Percentiles rank a stretch among this genome's conserved stretches.
These are phyloP conservation scores for Lepraria neglecta DNA, from an alignment of 495 filamentous ascomycete species.

Conservation along the genomic window DNA sequence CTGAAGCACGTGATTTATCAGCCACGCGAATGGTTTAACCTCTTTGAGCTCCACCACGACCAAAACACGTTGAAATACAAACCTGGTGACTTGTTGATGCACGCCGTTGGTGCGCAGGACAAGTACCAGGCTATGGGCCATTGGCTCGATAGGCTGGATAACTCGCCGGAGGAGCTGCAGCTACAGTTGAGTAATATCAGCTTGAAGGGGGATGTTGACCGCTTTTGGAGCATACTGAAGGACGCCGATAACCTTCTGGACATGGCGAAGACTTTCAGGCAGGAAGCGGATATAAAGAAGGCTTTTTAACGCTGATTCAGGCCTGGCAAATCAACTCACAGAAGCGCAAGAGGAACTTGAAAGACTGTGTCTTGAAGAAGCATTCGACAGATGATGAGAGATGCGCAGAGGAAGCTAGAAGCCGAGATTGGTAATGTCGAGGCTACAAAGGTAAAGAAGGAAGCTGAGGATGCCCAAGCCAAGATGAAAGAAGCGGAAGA, in stretches of 20 bases:
- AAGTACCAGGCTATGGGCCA: conserved; percentile 8
- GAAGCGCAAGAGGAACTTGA: no score
- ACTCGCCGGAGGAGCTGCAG: conserved; percentile 11
- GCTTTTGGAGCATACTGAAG: background rate
- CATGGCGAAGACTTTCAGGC: background rate
- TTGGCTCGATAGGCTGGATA: conserved; percentile 15
- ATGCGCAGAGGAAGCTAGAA: conserved; percentile 10
- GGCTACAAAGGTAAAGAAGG: conserved; percentile 13
- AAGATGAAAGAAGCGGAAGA: background rate
- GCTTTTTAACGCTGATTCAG: no score
- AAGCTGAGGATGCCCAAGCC: background rate
- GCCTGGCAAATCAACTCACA: no score
- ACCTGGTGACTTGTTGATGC: conserved; percentile 7
- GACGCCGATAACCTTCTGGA: background rate
- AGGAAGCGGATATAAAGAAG: no score
- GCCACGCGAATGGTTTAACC: conserved; percentile 16
- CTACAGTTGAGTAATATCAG: background rate
- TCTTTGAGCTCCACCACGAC: background rate
- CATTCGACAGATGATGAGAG: background rate
- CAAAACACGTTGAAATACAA: background rate
- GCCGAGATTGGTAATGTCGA: background rate
- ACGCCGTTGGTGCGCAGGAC: conserved; percentile 10
- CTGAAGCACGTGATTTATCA: conserved; percentile 17
- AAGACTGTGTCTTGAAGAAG: background rate
- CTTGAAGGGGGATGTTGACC: conserved; percentile 1